Evolutionary conservation across 352 stramenopile genomes (phyloP), one percentile per base, ranked within the genome.

Genomic region (Pythium graminicola): DNA sequence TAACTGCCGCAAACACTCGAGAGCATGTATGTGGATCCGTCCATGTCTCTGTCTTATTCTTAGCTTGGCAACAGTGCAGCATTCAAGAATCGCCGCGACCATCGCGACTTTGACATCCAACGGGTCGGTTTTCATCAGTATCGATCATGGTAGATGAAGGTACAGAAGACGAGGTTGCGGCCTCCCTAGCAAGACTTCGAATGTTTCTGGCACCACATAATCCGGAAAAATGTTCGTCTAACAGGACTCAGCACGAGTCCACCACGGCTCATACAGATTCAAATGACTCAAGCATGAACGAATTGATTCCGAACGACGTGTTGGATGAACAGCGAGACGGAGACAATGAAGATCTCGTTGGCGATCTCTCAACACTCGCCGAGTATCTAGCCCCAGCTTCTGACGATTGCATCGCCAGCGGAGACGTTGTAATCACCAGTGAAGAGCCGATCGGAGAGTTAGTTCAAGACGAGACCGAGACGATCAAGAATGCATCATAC

Each of bases 191-290:
- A 3, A 35, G 67, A 10, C 52, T 75, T 14, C 63, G 67, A 0
- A 43, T 72, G 13, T 75, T 75, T 31, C 38, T 75, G 5, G 63
- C 67, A 7, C 60, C 67, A 1, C 67, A 75, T 43, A 40, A 57
- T 4, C 36, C 55, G 2, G 28, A 26, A 32, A 20, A 20, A 31
- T 50, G 14, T 23, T 20, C 46, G 4, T 23, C 14, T 5, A 9
- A 44, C 13, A 1, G 13, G 22, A 20, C 28, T 14, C 29, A 24
- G 13, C 44, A 41, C 11, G 19, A 13, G 6, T 27, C 13, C 4
- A 20, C 11, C 16, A 10, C 26, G 24, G 16, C 16, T 10, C 6
- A 22, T 23, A 20, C 26, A 4, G 13, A 16, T 7, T 16, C 31
- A 1, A 42, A 20, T 33, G 22, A 32, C n/a, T 17, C 23, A 22